phyloP scores from a whole-genome alignment of 306 rosid genomes.

The Acacia acuminata region DNA sequence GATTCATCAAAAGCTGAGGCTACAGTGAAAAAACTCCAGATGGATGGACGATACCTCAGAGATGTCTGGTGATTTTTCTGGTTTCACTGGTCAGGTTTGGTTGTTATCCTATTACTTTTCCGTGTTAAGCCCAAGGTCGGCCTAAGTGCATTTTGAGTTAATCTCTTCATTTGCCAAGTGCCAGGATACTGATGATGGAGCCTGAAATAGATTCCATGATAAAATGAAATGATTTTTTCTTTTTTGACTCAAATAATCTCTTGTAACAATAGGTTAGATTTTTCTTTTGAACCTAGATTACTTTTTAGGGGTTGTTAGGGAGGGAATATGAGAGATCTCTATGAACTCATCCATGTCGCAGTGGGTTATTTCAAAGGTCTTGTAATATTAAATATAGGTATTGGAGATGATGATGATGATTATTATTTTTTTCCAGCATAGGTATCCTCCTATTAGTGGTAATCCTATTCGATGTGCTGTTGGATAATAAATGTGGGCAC shows the following conservation, averaged over 20 bases:
- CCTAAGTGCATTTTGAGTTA: neutral
- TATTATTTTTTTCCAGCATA: too few species aligned
- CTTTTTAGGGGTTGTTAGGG: conserved; percentile 42
- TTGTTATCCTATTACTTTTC: neutral
- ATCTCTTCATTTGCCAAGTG: neutral
- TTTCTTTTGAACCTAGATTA: conserved; percentile 39
- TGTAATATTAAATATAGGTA: conserved; percentile 37
- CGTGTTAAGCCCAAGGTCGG: neutral
- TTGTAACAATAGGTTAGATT: conserved; percentile 28
- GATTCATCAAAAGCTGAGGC: conserved; percentile 76
- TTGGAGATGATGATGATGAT: neutral
- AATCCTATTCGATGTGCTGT: too few species aligned
- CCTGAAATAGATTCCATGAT: conserved; percentile 39
- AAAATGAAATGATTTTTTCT: conserved; percentile 31
- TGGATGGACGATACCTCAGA: conserved; percentile 81
- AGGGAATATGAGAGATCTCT: conserved; percentile 37
- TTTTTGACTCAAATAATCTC: neutral
- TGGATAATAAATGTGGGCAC: too few species aligned
- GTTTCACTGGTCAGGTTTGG: neutral
- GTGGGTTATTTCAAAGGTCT: conserved; percentile 32
- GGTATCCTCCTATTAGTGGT: too few species aligned
- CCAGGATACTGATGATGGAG: neutral
- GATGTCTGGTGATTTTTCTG: conserved; percentile 75
- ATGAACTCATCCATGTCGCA: conserved; percentile 8
- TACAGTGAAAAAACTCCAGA: conserved; percentile 72